These are phyloP conservation scores for Cyclostephanos invisitatus DNA, from an alignment of 108 stramenopile species.

Conservation along the genomic window DNA sequence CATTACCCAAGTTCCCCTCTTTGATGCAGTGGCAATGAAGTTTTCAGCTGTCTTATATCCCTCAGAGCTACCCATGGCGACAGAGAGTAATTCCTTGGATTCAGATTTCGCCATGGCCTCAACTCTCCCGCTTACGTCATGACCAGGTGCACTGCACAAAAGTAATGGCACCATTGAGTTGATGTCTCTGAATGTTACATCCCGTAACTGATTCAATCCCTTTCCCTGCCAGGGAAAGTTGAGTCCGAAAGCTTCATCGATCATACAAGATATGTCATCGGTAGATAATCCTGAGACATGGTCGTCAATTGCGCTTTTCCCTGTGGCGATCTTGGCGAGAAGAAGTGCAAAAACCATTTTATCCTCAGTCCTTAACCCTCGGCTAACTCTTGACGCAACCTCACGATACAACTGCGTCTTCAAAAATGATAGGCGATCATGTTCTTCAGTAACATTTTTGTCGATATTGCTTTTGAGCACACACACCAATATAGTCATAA, in stretches of 20 bases:
- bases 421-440: constrained; percentile 60
- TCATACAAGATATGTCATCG: constrained; percentile 56
- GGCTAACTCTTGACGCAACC: constrained; percentile 84
- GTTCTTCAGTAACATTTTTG: constrained; percentile 30
- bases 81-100: constrained; percentile 70
- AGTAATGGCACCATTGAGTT: constrained; percentile 74
- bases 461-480: constrained; percentile 54
- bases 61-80: constrained; percentile 97
- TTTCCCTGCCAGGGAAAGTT: constrained; percentile 92
- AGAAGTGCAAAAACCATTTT: constrained; percentile 92
- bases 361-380: constrained; percentile 88
- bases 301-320: constrained; percentile 18
- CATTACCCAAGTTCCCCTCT: constrained; percentile 96
- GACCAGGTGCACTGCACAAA: constrained; percentile 93
- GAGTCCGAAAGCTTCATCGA: constrained; percentile 64
- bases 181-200: constrained; percentile 78
- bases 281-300: constrained; percentile 26
- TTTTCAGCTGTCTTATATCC: constrained; percentile 88
- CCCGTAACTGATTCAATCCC: constrained; percentile 78
- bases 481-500: constrained; percentile 80
- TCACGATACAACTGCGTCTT: constrained; percentile 77
- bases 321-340: constrained; percentile 81
- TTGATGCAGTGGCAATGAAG: constrained; percentile 72
- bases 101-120: constrained; percentile 86
- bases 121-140: constrained; percentile 96